Evolutionary conservation across 257 asterid genomes (phyloP).

Genomic region (Solanum acaule): DNA sequence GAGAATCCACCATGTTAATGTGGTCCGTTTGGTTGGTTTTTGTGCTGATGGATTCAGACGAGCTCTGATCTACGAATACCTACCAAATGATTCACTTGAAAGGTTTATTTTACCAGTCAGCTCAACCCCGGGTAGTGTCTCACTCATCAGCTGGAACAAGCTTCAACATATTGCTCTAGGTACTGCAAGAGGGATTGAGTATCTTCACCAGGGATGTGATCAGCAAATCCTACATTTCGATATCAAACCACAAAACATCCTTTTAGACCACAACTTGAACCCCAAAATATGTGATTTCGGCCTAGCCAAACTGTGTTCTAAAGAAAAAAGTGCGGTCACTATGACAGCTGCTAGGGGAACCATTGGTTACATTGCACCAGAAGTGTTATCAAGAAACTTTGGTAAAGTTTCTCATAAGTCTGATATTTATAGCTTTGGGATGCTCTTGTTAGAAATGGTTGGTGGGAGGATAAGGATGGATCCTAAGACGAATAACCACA

Average conservation of each 20-base stretch:
- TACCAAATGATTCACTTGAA: not conserved
- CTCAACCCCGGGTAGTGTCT: not conserved
- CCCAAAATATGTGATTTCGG: not conserved
- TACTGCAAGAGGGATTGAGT: not conserved
- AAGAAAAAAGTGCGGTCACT: not conserved
- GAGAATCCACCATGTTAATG: not conserved
- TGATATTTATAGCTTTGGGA: not conserved
- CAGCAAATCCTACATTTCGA: not conserved
- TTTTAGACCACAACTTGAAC: not conserved
- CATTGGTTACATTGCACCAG: not conserved
- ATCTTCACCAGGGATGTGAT: slow-evolving; percentile 2
- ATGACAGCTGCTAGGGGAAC: not conserved
- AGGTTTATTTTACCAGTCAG: not conserved
- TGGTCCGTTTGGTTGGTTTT: not conserved
- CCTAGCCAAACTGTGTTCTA: not conserved
- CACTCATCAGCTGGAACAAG: not conserved
- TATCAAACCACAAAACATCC: not conserved
- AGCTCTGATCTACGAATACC: not conserved
- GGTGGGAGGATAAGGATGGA: not conserved
- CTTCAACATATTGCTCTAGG: not conserved
- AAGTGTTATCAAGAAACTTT: not conserved
- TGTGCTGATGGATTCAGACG: not conserved
- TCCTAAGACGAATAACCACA: not conserved
- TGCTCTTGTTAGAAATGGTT: not conserved
- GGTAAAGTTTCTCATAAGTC: not conserved